Evolutionary conservation across 2,329 filamentous ascomycete genomes (phyloP), one percentile per base, ranked within the genome.

Genomic region (Ceratocystis destructans): DNA sequence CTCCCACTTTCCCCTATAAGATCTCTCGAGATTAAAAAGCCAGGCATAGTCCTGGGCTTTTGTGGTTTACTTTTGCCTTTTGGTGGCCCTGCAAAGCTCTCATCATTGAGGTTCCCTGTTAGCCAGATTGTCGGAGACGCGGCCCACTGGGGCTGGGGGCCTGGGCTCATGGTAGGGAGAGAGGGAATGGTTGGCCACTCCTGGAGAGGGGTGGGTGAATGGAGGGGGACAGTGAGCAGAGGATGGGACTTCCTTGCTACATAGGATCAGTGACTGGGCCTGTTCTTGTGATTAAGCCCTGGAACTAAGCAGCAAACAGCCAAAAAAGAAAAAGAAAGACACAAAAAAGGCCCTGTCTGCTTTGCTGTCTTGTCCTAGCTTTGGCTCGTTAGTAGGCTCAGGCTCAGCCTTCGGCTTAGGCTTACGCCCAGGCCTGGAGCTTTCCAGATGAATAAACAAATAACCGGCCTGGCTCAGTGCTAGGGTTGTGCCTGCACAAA

Each of bases 401-500:
- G 10, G 8, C 33, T 25, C 2, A 25, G 22, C 22, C 22, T 25
- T 25, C 22, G 22, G 22, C 22, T 25, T 25, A 25, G 33, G 33
- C 33, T 37, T 12, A 12, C 8, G 10, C 33, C 10, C 33, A 37
- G 33, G 33, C 33, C 33, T 37, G 33, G 33, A 3, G 33, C 33
- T 37, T 8, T 8, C 33, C 8, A 37, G 4, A 4, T 37, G 33
- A 37, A 37, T 12, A 37, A 37, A 50, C 46, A 50, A 22, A n/a
- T 17, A n/a, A 8, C n/a, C 46, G n/a, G 22, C 17, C 7, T 25
- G 2, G 22, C 22, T 2, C 46, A n/a, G 25, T 59, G 15, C 44
- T 48, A 63, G 61, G 61, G 61, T 46, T 63, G 44, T 63, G 61
- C 61, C 41, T 63, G 61, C 61, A 50, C 33, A 63, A 59, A 50